A percentile compares a stretch with the other conserved stretches of the same genome.
Evolutionary conservation across 2,329 filamentous ascomycete species (phyloP).

Genomic region (Simplicillium sp.): DNA sequence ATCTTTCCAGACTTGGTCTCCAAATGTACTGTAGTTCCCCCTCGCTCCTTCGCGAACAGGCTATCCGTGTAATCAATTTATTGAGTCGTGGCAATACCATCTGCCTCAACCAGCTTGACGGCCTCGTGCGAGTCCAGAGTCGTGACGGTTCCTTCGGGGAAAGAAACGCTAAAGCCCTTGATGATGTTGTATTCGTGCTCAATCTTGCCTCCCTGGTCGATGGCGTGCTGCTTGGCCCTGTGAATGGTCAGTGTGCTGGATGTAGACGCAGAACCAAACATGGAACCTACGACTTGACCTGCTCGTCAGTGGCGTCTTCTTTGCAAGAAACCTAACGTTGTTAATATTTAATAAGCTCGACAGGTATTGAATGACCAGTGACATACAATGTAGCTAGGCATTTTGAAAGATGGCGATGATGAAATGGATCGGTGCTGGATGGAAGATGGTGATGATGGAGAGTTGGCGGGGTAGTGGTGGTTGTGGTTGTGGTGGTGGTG

Average conservation of each 20-base stretch:
- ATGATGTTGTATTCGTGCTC: conserved; percentile 76
- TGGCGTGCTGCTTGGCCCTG: conserved; percentile 69
- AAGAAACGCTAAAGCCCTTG: conserved; percentile 82
- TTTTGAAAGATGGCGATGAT: conserved; percentile 18
- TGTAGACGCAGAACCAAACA: too few species aligned
- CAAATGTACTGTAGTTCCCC: too few species aligned
- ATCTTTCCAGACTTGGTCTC: too few species aligned
- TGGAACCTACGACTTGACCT: conserved; percentile 61
- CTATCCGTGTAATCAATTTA: conserved; percentile 27
- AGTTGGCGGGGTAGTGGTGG: conserved; percentile 2
- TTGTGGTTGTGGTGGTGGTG: conserved; percentile 1
- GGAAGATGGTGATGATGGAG: neutral
- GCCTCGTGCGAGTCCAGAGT: conserved; percentile 61
- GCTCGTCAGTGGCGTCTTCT: conserved; percentile 51
- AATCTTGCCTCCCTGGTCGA: conserved; percentile 73
- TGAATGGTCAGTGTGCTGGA: too few species aligned
- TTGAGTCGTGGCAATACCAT: conserved; percentile 63
- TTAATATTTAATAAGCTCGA: too few species aligned
- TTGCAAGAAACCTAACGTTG: conserved; percentile 66
- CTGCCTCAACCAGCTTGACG: conserved; percentile 65
- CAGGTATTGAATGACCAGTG: neutral
- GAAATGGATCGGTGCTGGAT: neutral
- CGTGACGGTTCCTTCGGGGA: conserved; percentile 55
- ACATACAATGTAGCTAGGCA: conserved; percentile 49
- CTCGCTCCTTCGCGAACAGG: too few species aligned